phyloP scores from a whole-genome alignment of 164 flowering plant genomes.

The Magnolia sinica region DNA sequence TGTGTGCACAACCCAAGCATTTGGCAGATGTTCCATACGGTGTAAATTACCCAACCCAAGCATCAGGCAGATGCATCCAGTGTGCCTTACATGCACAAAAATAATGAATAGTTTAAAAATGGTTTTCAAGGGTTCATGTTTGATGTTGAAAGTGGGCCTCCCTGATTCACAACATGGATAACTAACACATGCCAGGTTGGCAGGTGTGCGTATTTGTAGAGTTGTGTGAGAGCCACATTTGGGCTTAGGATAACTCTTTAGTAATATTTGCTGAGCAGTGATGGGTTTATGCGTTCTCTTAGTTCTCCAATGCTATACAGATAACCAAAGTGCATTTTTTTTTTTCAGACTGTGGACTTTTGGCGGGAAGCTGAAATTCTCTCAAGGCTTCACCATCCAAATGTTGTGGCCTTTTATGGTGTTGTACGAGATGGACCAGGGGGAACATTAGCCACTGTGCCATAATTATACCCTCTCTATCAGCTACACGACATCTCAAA shows the following conservation, averaged over 20 bases:
- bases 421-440: constrained; percentile 97
- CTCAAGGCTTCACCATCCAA: constrained; percentile 96
- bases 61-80: background rate
- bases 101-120: background rate
- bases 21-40: constrained; percentile 56
- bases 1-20: background rate
- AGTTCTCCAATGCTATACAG: constrained; percentile 23
- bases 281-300: background rate
- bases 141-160: too few species aligned
- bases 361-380: constrained; percentile 97
- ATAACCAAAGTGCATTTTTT: constrained; percentile 27
- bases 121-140: background rate
- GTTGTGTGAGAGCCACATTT: too few species aligned
- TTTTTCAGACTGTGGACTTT: constrained; percentile 66
- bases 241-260: background rate
- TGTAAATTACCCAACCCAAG: constrained; percentile 43
- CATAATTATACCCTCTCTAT: too few species aligned
- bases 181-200: too few species aligned
- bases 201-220: too few species aligned
- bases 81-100: background rate
- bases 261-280: background rate
- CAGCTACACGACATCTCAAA: too few species aligned
- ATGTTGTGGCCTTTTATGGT: constrained; percentile 95
- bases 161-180: too few species aligned
- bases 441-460: constrained; percentile 78